Evolutionary conservation across 345 rosid genomes (phyloP).

Genomic region (Nasturtium officinale): DNA sequence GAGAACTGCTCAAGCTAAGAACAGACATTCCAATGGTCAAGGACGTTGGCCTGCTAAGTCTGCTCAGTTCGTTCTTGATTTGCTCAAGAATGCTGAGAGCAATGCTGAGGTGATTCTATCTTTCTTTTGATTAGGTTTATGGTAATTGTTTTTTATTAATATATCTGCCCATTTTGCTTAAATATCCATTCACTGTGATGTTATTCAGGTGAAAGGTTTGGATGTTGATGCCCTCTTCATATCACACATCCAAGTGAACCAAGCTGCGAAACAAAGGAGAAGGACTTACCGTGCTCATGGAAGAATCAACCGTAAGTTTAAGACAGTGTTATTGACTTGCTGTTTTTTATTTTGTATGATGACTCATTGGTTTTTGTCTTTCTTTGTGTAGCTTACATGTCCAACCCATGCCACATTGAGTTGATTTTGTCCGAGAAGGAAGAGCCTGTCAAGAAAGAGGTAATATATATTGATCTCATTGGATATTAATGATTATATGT

Average conservation of each 20-base stretch:
- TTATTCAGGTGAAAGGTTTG: slow-evolving; percentile 83
- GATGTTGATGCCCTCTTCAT: slow-evolving; percentile 84
- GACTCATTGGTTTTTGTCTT: neutral
- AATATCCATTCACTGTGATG: fast-evolving
- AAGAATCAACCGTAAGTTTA: slow-evolving; percentile 84
- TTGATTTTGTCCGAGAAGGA: slow-evolving; percentile 87
- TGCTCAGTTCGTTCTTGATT: slow-evolving; percentile 81
- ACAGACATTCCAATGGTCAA: slow-evolving; percentile 94
- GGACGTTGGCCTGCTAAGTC: slow-evolving; percentile 98
- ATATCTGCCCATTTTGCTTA: neutral
- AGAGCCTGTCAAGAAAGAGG: slow-evolving; percentile 96
- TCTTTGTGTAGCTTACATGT: slow-evolving; percentile 78
- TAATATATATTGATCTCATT: slow-evolving; percentile 28
- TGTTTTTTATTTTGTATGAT: fast-evolving
- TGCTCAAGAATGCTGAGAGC: slow-evolving; percentile 95
- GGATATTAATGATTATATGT: too few relatives aligned
- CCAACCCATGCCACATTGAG: slow-evolving; percentile 96
- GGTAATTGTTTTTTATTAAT: neutral
- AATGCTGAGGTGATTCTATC: slow-evolving; percentile 69
- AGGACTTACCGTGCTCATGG: slow-evolving; percentile 98
- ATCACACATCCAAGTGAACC: slow-evolving; percentile 95
- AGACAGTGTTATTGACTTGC: fast-evolving
- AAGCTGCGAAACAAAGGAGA: slow-evolving; percentile 93
- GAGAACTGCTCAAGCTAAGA: slow-evolving; percentile 99
- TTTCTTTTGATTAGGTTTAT: fast-evolving